Base-by-base conservation (phyloP, 768 basidiomycete species). In the Pluteus cervinus region DNA sequence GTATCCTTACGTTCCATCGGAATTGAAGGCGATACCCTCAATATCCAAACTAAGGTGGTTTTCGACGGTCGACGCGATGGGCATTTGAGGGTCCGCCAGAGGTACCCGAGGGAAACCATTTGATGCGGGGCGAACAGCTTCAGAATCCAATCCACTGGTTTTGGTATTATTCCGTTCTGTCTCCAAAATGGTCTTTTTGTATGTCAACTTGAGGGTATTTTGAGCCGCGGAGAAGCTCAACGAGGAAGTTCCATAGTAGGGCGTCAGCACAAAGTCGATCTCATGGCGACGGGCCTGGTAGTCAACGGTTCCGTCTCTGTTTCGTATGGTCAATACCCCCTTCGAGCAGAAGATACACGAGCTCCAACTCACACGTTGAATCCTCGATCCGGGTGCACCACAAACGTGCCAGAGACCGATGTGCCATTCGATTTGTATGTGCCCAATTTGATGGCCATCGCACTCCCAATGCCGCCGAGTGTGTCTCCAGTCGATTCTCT, bases 281-380 rank as follows among this genome's bases (percentile, higher is more conserved):
- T 69, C 62, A 39, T 81, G 79, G n/a, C 69, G 73, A n/a, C 82
- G 71, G 3, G 66, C 65, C 50, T 78, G 76, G 45, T 76, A 82
- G 54, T 83, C 70, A 29, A 79, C 61, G 0, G 79, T 76, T 1
- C 53, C 61, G 16, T 70, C 66, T 3, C 76, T 78, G 35, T 36
- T 5, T n/a, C n/a, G n/a, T n/a, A n/a, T n/a, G n/a, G n/a, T n/a
- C n/a, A n/a, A n/a, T n/a, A n/a, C n/a, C n/a, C n/a, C n/a, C n/a
- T n/a, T n/a, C n/a, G n/a, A n/a, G n/a, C n/a, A n/a, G n/a, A n/a
- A n/a, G n/a, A n/a, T n/a, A n/a, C n/a, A n/a, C n/a, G n/a, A n/a
- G n/a, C n/a, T n/a, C n/a, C n/a, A n/a, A 56, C 69, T 14, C 49
- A 79, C 74, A 76, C 62, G 43, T 78, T 79, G 51, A 62, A 77